These are phyloP conservation scores for Skeletonema tropicum DNA, from an alignment of 108 stramenopile genomes.

Conservation along the genomic window DNA sequence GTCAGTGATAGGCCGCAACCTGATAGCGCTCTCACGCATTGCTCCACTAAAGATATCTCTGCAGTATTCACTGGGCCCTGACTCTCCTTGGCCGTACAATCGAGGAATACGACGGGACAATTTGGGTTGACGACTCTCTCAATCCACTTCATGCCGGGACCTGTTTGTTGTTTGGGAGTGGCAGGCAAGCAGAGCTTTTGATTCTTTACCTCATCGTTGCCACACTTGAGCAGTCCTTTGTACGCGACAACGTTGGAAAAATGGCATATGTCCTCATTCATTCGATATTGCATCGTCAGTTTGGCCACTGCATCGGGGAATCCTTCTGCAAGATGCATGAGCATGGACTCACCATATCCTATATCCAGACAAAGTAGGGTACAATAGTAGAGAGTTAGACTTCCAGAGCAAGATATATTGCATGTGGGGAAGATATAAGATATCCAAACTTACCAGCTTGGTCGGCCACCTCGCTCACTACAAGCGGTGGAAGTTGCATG, in stretches of 20 bases:
- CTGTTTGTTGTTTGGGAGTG: not conserved
- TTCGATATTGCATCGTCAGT: conserved; percentile 95
- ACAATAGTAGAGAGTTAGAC: not conserved
- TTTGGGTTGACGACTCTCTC: conserved; percentile 61
- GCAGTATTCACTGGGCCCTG: conserved; percentile 62
- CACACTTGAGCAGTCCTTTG: conserved; percentile 86
- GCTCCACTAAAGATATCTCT: conserved; percentile 63
- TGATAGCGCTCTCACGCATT: conserved; percentile 49
- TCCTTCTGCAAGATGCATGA: conserved; percentile 82
- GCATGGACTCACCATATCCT: conserved; percentile 92
- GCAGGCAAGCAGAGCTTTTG: conserved; percentile 39
- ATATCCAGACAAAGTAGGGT: conserved; percentile 18
- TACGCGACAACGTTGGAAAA: conserved; percentile 91
- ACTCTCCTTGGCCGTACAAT: conserved; percentile 79
- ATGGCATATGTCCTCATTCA: conserved; percentile 90
- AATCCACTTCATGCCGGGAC: conserved; percentile 28
- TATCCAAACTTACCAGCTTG: conserved; percentile 64
- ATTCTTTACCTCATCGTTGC: conserved; percentile 66
- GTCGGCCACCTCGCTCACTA: conserved; percentile 81
- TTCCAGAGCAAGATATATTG: no score
- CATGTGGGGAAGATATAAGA: not conserved
- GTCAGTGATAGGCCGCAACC: conserved; percentile 54
- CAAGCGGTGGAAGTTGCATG: conserved; percentile 96
- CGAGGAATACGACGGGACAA: conserved; percentile 82
- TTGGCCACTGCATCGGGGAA: conserved; percentile 83